Evolutionary conservation across 2,329 filamentous ascomycete genomes (phyloP), one percentile per base, ranked within the genome.

Genomic region (Stemphylium lycopersici): DNA sequence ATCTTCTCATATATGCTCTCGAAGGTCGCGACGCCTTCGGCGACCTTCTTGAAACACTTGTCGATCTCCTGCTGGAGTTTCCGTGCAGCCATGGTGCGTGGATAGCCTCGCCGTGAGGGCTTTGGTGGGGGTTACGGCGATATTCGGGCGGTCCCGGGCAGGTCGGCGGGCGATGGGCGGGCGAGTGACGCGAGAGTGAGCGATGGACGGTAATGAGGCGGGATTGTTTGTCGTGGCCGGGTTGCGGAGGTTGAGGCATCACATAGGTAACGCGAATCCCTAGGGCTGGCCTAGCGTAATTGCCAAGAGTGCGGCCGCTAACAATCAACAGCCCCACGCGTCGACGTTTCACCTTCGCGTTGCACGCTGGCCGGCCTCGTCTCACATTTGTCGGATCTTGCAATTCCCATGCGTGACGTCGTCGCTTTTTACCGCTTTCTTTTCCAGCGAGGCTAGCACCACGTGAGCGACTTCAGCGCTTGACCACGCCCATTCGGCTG

Each of bases 1-100:
- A 99, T 96, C 86, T 99, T 99, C 68, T 98, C 95, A 80, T 98
- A 96, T 71, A 98, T 97, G 72, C 83, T 84, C 74, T 98, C 92
- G 77, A 99, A 99, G 62, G 93, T 90, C 59, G 87, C 83, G 50
- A 98, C 92, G 48, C 95, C 95, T 81, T 98, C 93, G 42, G 87
- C 85, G 72, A 98, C 93, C 83, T 96, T 96, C 80, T 99, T 99
- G 87, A 97, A 98, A 85, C 91, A 96, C 82, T 97, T 96, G 75
- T 99, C 95, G 71, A 98, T 93, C 81, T 99, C 95, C 81, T 98
- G 93, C 77, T 95, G 90, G 69, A 96, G 85, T 84, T 99, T 99
- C 77, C 95, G 87, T 76, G 90, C 90, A 69, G 95, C 91, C 95
- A 99, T 99, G 70, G 77, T 84, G 79, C 56, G 52, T 63, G 65